phyloP scores from a whole-genome alignment of 148 eudicot genomes.

The Rheum nobile region DNA sequence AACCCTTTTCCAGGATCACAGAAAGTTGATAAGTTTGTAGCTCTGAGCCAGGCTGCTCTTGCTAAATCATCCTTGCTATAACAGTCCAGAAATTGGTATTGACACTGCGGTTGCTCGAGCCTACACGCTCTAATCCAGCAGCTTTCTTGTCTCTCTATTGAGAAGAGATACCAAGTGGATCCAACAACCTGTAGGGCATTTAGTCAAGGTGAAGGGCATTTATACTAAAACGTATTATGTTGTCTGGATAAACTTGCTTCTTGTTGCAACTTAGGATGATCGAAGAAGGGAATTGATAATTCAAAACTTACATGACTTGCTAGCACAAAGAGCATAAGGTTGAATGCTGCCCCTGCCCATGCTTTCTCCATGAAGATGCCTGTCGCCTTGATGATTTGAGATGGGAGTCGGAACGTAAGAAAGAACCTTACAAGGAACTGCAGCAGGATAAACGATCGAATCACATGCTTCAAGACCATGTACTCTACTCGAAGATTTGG shows the following conservation, averaged over 20 bases:
- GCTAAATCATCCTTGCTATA: not conserved
- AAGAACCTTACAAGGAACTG: constrained; percentile 35
- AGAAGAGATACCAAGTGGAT: constrained; percentile 21
- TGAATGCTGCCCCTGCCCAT: constrained; percentile 50
- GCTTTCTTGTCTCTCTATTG: constrained; percentile 18
- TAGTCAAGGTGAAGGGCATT: no score
- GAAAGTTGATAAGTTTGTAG: constrained; percentile 13
- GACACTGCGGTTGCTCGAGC: constrained; percentile 1
- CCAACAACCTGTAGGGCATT: constrained; percentile 15
- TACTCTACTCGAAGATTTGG: constrained; percentile 19
- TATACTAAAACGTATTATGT: no score
- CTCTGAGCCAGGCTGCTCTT: constrained; percentile 5
- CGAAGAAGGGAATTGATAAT: not conserved
- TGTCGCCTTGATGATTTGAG: constrained; percentile 25
- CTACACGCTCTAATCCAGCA: constrained; percentile 21
- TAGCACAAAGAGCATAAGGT: constrained; percentile 36
- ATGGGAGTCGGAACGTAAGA: constrained; percentile 29
- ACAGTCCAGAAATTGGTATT: constrained; percentile 12
- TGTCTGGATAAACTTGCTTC: not conserved
- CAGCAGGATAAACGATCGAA: constrained; percentile 12
- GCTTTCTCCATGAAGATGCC: constrained; percentile 37
- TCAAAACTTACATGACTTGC: constrained; percentile 43
- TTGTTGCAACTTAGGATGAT: no score
- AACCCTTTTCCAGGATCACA: constrained; percentile 12
- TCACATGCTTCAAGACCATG: constrained; percentile 15